Evolutionary conservation across 2,329 filamentous ascomycete species (phyloP).

Genomic region (Cladophialophora immunda): DNA sequence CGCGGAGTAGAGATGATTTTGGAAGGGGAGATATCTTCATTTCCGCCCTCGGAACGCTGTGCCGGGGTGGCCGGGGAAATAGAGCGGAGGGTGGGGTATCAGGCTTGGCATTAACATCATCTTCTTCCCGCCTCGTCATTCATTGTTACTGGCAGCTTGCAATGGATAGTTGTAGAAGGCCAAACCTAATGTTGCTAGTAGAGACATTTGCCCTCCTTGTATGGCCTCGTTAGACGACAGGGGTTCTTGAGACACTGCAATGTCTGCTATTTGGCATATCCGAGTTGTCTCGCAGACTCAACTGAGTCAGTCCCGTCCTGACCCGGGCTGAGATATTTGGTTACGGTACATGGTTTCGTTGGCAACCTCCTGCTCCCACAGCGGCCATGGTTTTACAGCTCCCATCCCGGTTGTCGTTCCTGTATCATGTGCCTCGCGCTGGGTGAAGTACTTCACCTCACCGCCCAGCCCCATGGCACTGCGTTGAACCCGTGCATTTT

Average conservation of each 20-base stretch:
- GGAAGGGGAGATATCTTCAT: constrained; percentile 7
- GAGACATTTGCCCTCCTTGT: background rate
- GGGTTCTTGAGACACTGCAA: background rate
- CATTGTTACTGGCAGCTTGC: background rate
- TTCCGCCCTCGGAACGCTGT: background rate
- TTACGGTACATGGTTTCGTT: constrained; percentile 11
- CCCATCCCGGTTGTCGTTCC: constrained; percentile 18
- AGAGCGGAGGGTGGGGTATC: background rate
- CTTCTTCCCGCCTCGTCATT: background rate
- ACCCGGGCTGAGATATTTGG: background rate
- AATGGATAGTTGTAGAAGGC: background rate
- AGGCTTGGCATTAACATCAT: background rate
- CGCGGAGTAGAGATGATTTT: constrained; percentile 9
- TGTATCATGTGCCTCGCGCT: constrained; percentile 11
- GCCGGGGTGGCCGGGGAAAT: background rate
- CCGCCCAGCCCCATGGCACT: constrained; percentile 5
- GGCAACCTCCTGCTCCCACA: constrained; percentile 14
- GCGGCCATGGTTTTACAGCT: constrained; percentile 17
- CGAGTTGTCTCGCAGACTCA: background rate
- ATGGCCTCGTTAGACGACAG: background rate
- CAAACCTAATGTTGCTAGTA: background rate
- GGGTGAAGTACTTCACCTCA: constrained; percentile 9
- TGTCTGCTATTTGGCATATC: background rate
- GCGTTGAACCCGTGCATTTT: constrained; percentile 13
- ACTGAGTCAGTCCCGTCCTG: background rate